Base-by-base conservation (phyloP, 805 yeast species). In the Candida maesae region DNA sequence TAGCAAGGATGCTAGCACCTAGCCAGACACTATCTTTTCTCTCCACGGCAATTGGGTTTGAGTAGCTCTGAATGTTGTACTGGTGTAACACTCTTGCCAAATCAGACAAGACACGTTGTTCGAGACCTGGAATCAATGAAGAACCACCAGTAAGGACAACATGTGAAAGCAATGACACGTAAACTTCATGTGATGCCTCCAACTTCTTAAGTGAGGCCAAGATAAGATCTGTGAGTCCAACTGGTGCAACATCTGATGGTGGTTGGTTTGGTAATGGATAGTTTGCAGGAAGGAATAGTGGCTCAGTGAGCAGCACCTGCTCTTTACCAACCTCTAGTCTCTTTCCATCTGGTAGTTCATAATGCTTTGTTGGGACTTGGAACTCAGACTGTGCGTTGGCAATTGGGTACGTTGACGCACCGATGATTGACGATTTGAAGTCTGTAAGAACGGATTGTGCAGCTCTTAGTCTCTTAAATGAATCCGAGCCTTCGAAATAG, bases 131-230 rank as follows among this genome's bases (percentile, higher is more conserved):
- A n/a, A 82, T 64, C 13, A 83, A 65, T 11, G 89, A 75, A 1
- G 78, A 69, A 3, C 90, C 84, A 11, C 95, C 95, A 0, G 87
- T 81, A 25, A 85, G 66, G 19, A 85, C 80, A 38, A 86, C 81
- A 54, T 84, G 84, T 56, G 81, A 80, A n/a, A 72, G 48, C 32
- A 72, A 51, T 24, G 64, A 65, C 23, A 59, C 55, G 42, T 71
- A 71, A 14, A 65, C 51, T 9, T 65, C 64, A n/a, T 65, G 67
- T 0, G 66, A 52, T 3, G 70, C 69, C 42, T 67, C 73, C 6
- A 71, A 51, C 44, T 62, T 64, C 52, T 70, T 71, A 58, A 72
- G 61, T 9, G 71, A 64, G 2, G 59, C 53, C 24, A 72, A 49
- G 6, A 72, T 61, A 37, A 70, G 42, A 16, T 66, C 71, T 4